phyloP scores from a whole-genome alignment of 176 grass and related monocot genomes.

The Cenchrus americanus region DNA sequence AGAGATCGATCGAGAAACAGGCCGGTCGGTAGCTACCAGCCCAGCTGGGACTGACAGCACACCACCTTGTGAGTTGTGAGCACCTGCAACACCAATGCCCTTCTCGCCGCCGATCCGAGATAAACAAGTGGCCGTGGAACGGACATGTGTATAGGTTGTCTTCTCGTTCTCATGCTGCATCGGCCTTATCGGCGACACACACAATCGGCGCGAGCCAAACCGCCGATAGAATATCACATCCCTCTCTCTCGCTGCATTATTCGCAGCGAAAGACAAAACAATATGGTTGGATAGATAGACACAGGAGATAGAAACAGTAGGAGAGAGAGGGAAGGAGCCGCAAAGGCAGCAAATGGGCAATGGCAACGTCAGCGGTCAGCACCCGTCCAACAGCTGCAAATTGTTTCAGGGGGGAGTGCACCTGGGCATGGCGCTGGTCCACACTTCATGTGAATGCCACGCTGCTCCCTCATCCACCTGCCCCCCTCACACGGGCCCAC shows the following conservation, averaged over 20 bases:
- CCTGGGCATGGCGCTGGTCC: conserved; percentile 31
- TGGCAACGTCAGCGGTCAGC: conserved; percentile 33
- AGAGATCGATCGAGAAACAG: neutral
- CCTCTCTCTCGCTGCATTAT: neutral
- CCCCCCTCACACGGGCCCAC: neutral
- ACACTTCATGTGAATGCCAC: conserved; percentile 59
- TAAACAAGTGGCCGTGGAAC: conserved; percentile 33
- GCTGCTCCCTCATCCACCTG: conserved; percentile 22
- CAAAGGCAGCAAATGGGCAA: neutral
- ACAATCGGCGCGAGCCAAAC: conserved; percentile 33
- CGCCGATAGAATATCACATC: conserved; percentile 25
- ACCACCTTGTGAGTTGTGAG: too few relatives aligned
- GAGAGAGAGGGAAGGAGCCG: neutral
- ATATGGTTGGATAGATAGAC: neutral
- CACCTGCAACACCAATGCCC: too few relatives aligned
- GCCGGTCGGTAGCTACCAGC: neutral
- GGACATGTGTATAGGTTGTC: conserved; percentile 32
- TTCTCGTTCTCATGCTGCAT: neutral
- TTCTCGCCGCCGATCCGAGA: neutral
- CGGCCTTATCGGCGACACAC: conserved; percentile 42
- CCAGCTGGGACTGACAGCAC: neutral
- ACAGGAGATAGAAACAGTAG: conserved; percentile 29
- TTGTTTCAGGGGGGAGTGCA: conserved; percentile 40
- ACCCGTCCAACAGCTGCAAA: conserved; percentile 48
- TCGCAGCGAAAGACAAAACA: conserved; percentile 1